A percentile compares a stretch with the other conserved stretches of the same genome.
Evolutionary conservation across 2,329 filamentous ascomycete species (phyloP).

Genomic region (Beauveria medogensis): DNA sequence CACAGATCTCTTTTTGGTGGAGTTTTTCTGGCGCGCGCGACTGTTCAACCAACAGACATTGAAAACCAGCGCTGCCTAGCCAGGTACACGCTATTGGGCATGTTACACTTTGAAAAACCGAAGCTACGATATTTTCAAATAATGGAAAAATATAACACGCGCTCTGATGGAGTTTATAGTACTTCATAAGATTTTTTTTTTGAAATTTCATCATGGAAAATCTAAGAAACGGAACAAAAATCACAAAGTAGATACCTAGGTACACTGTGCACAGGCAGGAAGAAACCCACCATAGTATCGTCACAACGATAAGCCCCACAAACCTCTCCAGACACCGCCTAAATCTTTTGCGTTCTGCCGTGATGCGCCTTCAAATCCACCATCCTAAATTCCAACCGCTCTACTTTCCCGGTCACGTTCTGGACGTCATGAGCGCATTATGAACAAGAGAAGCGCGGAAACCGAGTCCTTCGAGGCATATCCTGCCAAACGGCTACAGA

Average conservation of each 20-base stretch:
- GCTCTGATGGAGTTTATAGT: too few species aligned
- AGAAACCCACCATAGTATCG: conserved; percentile 9
- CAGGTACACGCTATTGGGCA: too few species aligned
- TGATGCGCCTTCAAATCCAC: neutral
- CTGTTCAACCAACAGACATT: neutral
- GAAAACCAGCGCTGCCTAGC: too few species aligned
- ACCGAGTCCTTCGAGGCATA: conserved; percentile 18
- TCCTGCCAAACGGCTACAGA: conserved; percentile 20
- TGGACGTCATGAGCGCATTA: conserved; percentile 14
- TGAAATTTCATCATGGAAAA: too few species aligned
- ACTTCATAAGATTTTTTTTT: too few species aligned
- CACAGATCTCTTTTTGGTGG: conserved; percentile 15
- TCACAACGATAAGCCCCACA: conserved; percentile 18
- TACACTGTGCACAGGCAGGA: too few species aligned
- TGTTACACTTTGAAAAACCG: too few species aligned
- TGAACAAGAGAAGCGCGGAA: conserved; percentile 26
- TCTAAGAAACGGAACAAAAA: too few species aligned
- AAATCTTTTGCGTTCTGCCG: conserved; percentile 27
- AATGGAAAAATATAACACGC: too few species aligned
- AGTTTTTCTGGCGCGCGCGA: conserved; percentile 26
- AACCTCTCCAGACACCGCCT: conserved; percentile 26
- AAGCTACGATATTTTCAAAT: too few species aligned
- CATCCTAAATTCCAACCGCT: conserved; percentile 9
- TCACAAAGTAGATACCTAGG: too few species aligned
- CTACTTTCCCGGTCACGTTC: conserved; percentile 1